Evolutionary conservation across 306 rosid species (phyloP).

Genomic region (Trifolium subterraneum): DNA sequence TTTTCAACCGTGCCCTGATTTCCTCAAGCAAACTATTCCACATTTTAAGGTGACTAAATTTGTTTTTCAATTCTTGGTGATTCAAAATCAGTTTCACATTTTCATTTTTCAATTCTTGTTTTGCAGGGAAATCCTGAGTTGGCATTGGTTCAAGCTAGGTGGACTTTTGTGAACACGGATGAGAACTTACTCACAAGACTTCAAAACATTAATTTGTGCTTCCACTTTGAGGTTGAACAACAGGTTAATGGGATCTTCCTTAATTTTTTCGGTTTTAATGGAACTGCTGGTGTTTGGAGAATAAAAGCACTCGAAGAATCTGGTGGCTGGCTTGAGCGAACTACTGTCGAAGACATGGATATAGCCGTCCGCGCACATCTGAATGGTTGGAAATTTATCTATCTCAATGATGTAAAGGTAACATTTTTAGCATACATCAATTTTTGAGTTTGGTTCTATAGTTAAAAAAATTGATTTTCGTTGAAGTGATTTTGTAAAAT

Average conservation of each 20-base stretch:
- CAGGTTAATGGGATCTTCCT: slow-evolving; percentile 78
- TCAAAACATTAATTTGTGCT: slow-evolving; percentile 72
- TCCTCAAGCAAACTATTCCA: slow-evolving; percentile 69
- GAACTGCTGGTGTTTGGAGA: slow-evolving; percentile 90
- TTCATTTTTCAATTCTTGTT: slow-evolving; percentile 29
- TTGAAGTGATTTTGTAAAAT: neutral
- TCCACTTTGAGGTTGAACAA: slow-evolving; percentile 87
- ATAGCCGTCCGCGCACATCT: slow-evolving; percentile 86
- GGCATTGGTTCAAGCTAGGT: slow-evolving; percentile 82
- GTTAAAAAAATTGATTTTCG: neutral
- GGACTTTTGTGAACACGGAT: slow-evolving; percentile 78
- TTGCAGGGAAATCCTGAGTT: slow-evolving; percentile 67
- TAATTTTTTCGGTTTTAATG: slow-evolving; percentile 80
- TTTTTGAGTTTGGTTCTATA: neutral
- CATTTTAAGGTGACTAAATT: slow-evolving; percentile 62
- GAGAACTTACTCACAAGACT: slow-evolving; percentile 77
- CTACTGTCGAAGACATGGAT: slow-evolving; percentile 88
- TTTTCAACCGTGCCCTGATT: slow-evolving; percentile 74
- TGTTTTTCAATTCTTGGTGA: neutral
- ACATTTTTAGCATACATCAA: neutral
- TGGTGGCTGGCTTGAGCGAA: slow-evolving; percentile 85
- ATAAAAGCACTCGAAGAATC: slow-evolving; percentile 79
- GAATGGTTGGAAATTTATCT: slow-evolving; percentile 78
- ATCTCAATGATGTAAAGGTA: slow-evolving; percentile 82
- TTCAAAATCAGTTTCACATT: slow-evolving; percentile 9